Evolutionary conservation across 2,329 filamentous ascomycete genomes (phyloP), one percentile per base, ranked within the genome.

Genomic region (Neophaeococcomyces mojaviensis): DNA sequence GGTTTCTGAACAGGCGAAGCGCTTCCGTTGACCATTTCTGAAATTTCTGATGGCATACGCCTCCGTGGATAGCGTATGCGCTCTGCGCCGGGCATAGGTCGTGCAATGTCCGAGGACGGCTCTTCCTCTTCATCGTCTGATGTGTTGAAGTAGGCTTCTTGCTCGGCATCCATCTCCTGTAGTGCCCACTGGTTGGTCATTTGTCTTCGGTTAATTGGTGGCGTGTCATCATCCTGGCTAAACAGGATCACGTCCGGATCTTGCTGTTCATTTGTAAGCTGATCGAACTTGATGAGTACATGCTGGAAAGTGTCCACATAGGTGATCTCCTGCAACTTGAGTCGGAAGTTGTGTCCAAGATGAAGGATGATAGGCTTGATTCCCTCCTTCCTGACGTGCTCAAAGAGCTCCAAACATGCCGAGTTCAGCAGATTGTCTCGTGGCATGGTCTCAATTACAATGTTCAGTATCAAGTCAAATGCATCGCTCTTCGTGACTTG

Each of bases 351-450:
- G 55, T 88, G 84, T 9, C 94, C 87, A 18, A 97, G 70, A 60
- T 96, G 86, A 52, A 82, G 81, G 47, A 94, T 81, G 38, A 96
- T 72, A 12, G 85, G 80, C 63, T 88, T 94, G 58, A 89, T 76
- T 46, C 81, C 81, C 58, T 94, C 86, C 60, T 82, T 81, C 61
- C 83, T 88, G 58, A 97, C 86, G 59, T 84, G 88, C 59, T 94
- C 88, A 54, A 98, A 97, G 35, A 98, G 78, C 60, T 98, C 92
- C 8, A 97, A 74, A 57, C 88, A 95, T 7, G 89, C 90, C 1
- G 90, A 97, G 64, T 92, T 94, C 26, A 97, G 74, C 2, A 98
- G 74, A 56, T 96, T 97, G 64, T 98, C 90, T 34, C 88, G 80
- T 1, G 89, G 87, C 78, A 96, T 84, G 0, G 88, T 92, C 54